Conservation (phyloP, 306 rosid species). For the Vigna mungo region DNA sequence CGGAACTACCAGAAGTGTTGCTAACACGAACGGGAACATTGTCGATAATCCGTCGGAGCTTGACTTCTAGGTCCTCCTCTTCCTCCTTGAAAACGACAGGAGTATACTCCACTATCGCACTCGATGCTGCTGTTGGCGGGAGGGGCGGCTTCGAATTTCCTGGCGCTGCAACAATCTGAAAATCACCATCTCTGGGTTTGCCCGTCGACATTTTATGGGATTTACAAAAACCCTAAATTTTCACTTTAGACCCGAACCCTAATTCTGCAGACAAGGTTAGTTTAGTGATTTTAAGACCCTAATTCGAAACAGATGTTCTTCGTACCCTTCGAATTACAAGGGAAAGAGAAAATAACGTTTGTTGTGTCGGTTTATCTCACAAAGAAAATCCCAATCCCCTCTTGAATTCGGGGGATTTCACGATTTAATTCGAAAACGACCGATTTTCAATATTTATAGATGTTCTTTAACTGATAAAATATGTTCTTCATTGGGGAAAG, state of each 20-base stretch:
- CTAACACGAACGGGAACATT: constrained; percentile 97
- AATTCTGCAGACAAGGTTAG: neutral
- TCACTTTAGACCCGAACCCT: constrained; percentile 12
- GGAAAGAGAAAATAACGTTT: neutral
- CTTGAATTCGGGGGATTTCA: neutral
- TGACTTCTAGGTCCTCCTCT: constrained; percentile 90
- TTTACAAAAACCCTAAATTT: constrained; percentile 55
- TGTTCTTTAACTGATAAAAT: neutral
- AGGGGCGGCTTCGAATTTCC: constrained; percentile 63
- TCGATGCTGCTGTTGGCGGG: constrained; percentile 53
- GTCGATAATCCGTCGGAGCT: constrained; percentile 90
- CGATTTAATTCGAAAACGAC: neutral
- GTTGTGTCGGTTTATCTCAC: neutral
- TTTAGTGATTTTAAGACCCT: neutral
- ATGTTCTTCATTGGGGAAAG: neutral
- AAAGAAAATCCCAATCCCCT: neutral
- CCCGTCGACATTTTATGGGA: constrained; percentile 61
- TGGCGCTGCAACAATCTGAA: constrained; percentile 61
- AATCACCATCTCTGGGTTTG: constrained; percentile 60
- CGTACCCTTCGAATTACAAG: neutral
- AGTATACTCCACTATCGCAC: constrained; percentile 79
- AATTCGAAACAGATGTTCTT: neutral
- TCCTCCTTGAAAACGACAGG: constrained; percentile 77
- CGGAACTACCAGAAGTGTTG: constrained; percentile 95
- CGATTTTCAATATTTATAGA: neutral